These are phyloP conservation scores for Chlorella sorokiniana DNA, from an alignment of 139 green algal species.

Conservation along the genomic window DNA sequence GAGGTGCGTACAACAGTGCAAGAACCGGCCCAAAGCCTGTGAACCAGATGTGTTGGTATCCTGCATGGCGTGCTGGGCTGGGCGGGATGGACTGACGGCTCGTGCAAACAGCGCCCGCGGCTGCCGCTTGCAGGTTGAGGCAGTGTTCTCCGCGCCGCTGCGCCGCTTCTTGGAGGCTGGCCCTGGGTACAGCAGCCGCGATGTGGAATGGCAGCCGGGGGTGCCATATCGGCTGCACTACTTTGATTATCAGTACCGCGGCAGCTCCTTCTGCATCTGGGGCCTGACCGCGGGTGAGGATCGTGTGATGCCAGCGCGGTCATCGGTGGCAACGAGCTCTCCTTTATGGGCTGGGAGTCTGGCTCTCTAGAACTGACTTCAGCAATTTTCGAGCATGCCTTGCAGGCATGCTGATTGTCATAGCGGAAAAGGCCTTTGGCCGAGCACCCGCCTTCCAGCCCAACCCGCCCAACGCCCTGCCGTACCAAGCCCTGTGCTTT, in stretches of 20 bases:
- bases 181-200: slow-evolving; percentile 23
- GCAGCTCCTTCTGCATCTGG: slow-evolving; percentile 57
- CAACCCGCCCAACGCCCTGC: slow-evolving; percentile 24
- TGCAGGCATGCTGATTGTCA: slow-evolving; percentile 52
- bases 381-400: no score
- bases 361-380: no score
- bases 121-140: slow-evolving; percentile 50
- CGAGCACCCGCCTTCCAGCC: slow-evolving; percentile 45
- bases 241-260: slow-evolving; percentile 26
- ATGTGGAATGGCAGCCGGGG: slow-evolving; percentile 51
- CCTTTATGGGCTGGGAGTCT: neutral
- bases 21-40: no score
- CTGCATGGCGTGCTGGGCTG: neutral
- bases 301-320: slow-evolving; percentile 32
- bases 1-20: no score
- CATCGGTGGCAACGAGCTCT: neutral
- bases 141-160: slow-evolving; percentile 67
- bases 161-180: slow-evolving; percentile 44
- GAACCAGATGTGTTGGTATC: no score
- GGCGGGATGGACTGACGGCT: neutral
- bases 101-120: neutral
- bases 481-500: slow-evolving; percentile 33
- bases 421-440: slow-evolving; percentile 48
- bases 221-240: slow-evolving; percentile 49
- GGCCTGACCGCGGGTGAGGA: slow-evolving; percentile 59